Evolutionary conservation across 208 protist species (phyloP), one percentile per base, ranked within the genome.

Genomic region (Blastocrithidia nonstop): DNA sequence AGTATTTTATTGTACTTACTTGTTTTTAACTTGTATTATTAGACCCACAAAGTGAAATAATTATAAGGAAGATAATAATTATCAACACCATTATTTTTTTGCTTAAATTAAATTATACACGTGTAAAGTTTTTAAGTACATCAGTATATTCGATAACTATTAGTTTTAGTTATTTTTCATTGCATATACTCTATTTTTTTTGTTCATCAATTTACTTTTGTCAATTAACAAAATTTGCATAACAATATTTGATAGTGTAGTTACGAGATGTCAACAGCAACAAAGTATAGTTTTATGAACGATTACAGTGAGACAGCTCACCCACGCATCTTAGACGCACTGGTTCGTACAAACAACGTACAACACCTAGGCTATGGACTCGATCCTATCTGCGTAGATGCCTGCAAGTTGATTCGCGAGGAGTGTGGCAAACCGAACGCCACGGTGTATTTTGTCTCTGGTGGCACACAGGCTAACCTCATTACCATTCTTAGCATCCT

Each of bases 381-480:
- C 3, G 68, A 76, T 48, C 21, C 2, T 21, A 44, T 57, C 50
- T 68, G 50, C 41, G 39, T 39, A 3, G 37, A 51, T 23, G 68
- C 68, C 2, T 37, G 40, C 0, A 46, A 27, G 1, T 17, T 63
- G 9, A 59, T 76, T 17, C 58, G 68, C 33, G 22, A 57, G 15
- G 6, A 53, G 13, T 48, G 50, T 9, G 43, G 50, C 19, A 28
- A 60, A 38, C 51, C 57, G 19, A 31, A 57, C 16, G 68, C 62
- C 36, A 55, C 67, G 4, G 54, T 76, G 8, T 57, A 71, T 22
- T 71, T 68, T 20, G 17, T 68, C 6, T 21, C 51, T 1, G 68
- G 68, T 22, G 68, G 68, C 9, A 76, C 68, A 40, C 57, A 64
- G 27, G 68, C 62, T 1, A 76, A 76, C 55, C 15, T 52, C 4